phyloP scores from a whole-genome alignment of 2,329 filamentous ascomycete genomes.

The Cordyceps militaris region DNA sequence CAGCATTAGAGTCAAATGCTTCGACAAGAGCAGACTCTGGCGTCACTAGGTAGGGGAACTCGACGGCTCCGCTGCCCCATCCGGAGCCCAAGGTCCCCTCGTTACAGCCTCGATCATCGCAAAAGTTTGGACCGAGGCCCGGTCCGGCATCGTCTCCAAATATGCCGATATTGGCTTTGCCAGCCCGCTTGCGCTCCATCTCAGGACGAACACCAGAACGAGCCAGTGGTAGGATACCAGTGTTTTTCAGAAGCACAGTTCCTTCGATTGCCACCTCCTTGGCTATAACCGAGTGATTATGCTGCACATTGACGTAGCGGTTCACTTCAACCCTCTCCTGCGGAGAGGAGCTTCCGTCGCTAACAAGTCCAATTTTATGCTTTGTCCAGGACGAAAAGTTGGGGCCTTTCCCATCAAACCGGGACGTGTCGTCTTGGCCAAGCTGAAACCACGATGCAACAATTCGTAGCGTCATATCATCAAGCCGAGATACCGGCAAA shows the following conservation, averaged over 20 bases:
- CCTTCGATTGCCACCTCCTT: slow-evolving; percentile 50
- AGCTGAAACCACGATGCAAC: slow-evolving; percentile 88
- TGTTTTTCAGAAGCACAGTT: slow-evolving; percentile 55
- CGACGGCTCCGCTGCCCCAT: slow-evolving; percentile 64
- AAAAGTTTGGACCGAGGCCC: slow-evolving; percentile 56
- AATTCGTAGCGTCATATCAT: slow-evolving; percentile 83
- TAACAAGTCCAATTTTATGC: slow-evolving; percentile 45
- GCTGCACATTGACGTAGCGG: slow-evolving; percentile 58
- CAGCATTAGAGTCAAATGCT: slow-evolving; percentile 35
- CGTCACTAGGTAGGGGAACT: slow-evolving; percentile 61
- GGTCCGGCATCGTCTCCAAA: slow-evolving; percentile 48
- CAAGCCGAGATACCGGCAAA: slow-evolving; percentile 67
- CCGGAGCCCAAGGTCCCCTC: slow-evolving; percentile 64
- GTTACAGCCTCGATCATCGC: slow-evolving; percentile 59
- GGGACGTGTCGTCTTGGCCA: slow-evolving; percentile 62
- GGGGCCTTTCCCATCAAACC: slow-evolving; percentile 66
- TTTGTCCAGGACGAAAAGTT: slow-evolving; percentile 74
- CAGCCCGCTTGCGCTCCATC: slow-evolving; percentile 20
- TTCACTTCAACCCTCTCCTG: slow-evolving; percentile 48
- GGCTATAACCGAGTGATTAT: slow-evolving; percentile 42
- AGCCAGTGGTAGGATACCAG: slow-evolving; percentile 44
- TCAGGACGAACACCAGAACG: slow-evolving; percentile 23
- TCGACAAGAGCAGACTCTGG: slow-evolving; percentile 55
- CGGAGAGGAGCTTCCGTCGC: slow-evolving; percentile 41
- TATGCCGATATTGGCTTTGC: slow-evolving; percentile 39